phyloP scores from a whole-genome alignment of 192 early-diverging fungal species.

The Coemansia sp. region DNA sequence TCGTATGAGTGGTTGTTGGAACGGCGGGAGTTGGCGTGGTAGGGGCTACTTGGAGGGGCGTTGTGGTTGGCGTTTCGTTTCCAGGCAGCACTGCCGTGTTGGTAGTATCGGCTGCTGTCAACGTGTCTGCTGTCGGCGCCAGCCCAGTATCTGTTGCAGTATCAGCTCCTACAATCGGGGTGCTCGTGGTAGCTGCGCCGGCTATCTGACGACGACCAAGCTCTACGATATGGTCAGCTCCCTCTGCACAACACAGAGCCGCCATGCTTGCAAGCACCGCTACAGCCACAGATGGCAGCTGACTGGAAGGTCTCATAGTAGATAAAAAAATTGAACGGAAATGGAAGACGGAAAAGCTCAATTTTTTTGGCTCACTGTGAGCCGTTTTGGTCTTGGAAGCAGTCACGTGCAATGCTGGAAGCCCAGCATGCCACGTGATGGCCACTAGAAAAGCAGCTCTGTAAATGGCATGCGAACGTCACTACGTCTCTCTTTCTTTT shows the following conservation, averaged over 20 bases:
- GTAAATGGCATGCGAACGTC: background rate
- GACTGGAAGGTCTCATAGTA: slow-evolving; percentile 1
- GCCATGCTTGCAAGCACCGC: slow-evolving; percentile 2
- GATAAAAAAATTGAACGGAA: background rate
- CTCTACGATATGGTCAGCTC: background rate
- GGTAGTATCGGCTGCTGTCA: slow-evolving; percentile 1
- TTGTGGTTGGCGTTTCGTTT: background rate
- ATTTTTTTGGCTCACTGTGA: slow-evolving; percentile 1
- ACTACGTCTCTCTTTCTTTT: slow-evolving; percentile 2
- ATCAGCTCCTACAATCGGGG: slow-evolving; percentile 1
- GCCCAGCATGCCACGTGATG: slow-evolving; percentile 14
- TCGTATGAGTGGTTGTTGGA: slow-evolving; percentile 1
- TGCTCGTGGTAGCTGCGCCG: background rate
- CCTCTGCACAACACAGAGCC: background rate
- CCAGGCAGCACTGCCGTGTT: slow-evolving; percentile 3
- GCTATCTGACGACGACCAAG: slow-evolving; percentile 1
- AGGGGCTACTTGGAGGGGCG: background rate
- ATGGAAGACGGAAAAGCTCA: background rate
- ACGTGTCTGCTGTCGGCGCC: slow-evolving; percentile 3
- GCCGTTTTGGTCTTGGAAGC: background rate
- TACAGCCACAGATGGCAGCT: background rate
- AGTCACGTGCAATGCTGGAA: slow-evolving; percentile 13
- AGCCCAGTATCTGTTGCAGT: background rate
- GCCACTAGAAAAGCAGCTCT: background rate
- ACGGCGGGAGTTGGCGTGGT: background rate